Conservation (phyloP, 139 green algal species). For the Ettlia oleoabundans region DNA sequence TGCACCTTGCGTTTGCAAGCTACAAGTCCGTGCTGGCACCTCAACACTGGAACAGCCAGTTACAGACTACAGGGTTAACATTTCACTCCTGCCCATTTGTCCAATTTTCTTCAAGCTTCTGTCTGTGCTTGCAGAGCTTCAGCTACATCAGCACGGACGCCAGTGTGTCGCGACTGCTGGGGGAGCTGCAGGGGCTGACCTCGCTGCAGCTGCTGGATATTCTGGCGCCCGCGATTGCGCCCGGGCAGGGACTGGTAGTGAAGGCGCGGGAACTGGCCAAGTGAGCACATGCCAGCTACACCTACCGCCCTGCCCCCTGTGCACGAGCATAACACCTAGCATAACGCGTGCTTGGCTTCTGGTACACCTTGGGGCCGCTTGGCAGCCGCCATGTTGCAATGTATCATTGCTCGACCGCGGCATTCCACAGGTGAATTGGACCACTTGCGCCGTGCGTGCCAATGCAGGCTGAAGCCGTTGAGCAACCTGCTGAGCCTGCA, state of each 20-base stretch:
- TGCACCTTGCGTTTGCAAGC: no score
- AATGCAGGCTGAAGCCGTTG: slow-evolving; percentile 35
- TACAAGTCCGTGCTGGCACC: no score
- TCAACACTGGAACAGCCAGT: no score
- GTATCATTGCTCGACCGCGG: no score
- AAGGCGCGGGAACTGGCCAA: slow-evolving; percentile 13
- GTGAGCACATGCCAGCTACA: background rate
- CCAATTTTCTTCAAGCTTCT: no score
- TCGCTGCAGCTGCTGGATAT: slow-evolving; percentile 33
- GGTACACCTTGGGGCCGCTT: no score
- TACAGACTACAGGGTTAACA: no score
- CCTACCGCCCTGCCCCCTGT: background rate
- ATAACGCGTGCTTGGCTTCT: no score
- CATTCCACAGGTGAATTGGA: no score
- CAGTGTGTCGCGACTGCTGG: slow-evolving; percentile 11
- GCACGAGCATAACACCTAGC: no score
- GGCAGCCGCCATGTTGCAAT: no score
- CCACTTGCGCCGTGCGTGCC: background rate
- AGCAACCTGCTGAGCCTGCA: slow-evolving; percentile 37
- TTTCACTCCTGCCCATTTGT: no score
- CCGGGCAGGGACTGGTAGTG: slow-evolving; percentile 11
- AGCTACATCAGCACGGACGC: slow-evolving; percentile 12
- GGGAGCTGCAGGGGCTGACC: slow-evolving; percentile 16
- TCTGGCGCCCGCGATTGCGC: slow-evolving; percentile 15
- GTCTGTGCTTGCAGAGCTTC: background rate